These are phyloP conservation scores for Lactuca saligna DNA, from an alignment of 129 eudicot species.

Conservation along the genomic window DNA sequence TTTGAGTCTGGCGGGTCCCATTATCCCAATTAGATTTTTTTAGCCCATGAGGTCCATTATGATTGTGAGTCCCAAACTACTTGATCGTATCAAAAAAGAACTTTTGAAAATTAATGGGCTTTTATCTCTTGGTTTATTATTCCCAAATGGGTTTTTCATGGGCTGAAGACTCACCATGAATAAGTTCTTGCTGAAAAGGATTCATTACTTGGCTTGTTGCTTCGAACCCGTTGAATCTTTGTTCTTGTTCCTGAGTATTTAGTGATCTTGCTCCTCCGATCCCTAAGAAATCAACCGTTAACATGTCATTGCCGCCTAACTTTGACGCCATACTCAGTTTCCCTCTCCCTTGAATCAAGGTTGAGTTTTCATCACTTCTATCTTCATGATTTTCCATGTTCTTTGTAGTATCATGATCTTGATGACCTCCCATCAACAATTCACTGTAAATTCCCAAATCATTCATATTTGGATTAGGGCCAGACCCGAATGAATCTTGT, in stretches of 20 bases:
- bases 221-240: slow-evolving; percentile 33
- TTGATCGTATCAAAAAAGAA: too few relatives aligned
- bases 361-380: slow-evolving; percentile 14
- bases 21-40: neutral
- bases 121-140: neutral
- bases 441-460: slow-evolving; percentile 61
- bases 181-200: slow-evolving; percentile 46
- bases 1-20: neutral
- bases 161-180: slow-evolving; percentile 26
- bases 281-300: slow-evolving; percentile 77
- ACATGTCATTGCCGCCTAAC: slow-evolving; percentile 39
- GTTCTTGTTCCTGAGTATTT: slow-evolving; percentile 44
- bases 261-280: slow-evolving; percentile 55
- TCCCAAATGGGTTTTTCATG: slow-evolving; percentile 38
- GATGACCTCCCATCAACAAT: slow-evolving; percentile 43
- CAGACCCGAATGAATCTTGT: slow-evolving; percentile 39
- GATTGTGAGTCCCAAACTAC: too few relatives aligned
- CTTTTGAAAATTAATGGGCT: neutral
- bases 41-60: neutral
- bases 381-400: slow-evolving; percentile 28
- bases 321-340: slow-evolving; percentile 17
- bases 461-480: slow-evolving; percentile 21
- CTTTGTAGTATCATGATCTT: slow-evolving; percentile 34
- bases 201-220: slow-evolving; percentile 42
- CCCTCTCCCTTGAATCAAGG: slow-evolving; percentile 17